A percentile compares a stretch with the other conserved stretches of the same genome.
Evolutionary conservation across 1,284 basidiomycete genomes (phyloP).

Genomic region (Marasmius sp.): DNA sequence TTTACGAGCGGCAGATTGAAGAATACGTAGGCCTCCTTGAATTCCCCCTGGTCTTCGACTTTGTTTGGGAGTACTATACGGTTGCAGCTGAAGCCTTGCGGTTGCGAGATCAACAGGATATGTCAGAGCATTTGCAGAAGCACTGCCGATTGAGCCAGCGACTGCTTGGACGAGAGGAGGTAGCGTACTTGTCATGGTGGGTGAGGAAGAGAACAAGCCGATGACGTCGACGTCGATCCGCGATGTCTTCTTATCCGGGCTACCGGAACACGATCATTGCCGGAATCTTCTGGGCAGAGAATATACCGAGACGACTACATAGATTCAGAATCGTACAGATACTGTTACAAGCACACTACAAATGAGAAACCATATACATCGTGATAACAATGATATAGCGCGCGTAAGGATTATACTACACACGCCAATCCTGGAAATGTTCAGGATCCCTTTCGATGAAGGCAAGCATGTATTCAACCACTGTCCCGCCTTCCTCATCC

Average conservation of each 20-base stretch:
- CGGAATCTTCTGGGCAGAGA: too few species aligned
- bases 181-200: conserved; percentile 53
- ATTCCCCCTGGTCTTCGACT: conserved; percentile 25
- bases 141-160: conserved; percentile 55
- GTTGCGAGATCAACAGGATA: conserved; percentile 58
- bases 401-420: conserved; percentile 35
- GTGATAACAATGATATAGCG: not conserved
- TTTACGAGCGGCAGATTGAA: conserved; percentile 35
- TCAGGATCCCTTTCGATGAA: conserved; percentile 77
- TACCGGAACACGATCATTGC: too few species aligned
- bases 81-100: conserved; percentile 40
- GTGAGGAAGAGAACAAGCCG: not conserved
- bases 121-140: conserved; percentile 47
- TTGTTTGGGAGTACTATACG: conserved; percentile 7
- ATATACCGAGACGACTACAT: too few species aligned
- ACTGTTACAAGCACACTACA: too few species aligned
- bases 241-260: not conserved
- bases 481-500: conserved; percentile 59
- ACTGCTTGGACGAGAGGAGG: conserved; percentile 57
- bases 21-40: conserved; percentile 31
- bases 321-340: too few species aligned
- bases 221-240: not conserved
- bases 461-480: conserved; percentile 87
- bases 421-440: conserved; percentile 73
- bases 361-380: too few species aligned